Base-by-base conservation (phyloP, 192 early-diverging fungal genomes). In the Jimgerdemannia flammicorona region DNA sequence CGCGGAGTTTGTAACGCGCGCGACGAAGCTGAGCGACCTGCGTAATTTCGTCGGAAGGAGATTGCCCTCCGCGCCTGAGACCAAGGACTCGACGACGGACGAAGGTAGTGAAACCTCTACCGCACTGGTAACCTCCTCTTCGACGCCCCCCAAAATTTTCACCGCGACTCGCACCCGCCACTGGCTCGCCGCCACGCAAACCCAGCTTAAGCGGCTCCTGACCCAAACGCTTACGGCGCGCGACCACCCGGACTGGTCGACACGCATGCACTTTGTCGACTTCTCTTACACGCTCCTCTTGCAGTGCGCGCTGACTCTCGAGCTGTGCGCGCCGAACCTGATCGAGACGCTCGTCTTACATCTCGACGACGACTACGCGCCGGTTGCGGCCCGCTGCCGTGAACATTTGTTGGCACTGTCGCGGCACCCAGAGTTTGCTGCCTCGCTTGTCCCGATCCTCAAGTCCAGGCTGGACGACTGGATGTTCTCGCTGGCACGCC, bases 341-440 rank as follows among this genome's bases (percentile, higher is more conserved):
- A 41, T 84, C 3, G 80, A 79, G 65, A 82, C 78, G 1, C 69
- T 86, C n/a, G 82, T 84, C 4, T 59, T 80, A 4, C 76, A 79
- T 54, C 65, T 81, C 8, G 78, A 79, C 70, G 84, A 86, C 44
- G 66, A 72, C 29, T 78, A 82, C 65, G 65, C 64, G 3, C 67
- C 72, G 64, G 84, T 86, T 3, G 70, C 84, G 1, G 67, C 11
- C n/a, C 20, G 66, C 2, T 74, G 72, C 43, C 40, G 67, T 67
- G n/a, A 75, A 39, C 40, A 72, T 39, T 65, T 86, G 54, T 43
- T 71, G 43, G 17, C 65, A 3, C 66, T 84, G 10, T 44, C 64
- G 2, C 11, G 42, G 3, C n/a, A 70, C 4, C 43, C 70, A 4
- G 40, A 63, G 3, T 78, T 80, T 73, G 6, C 17, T 18, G 71